Evolutionary conservation across 441 rosid species (phyloP).

Genomic region (Gossypium laxum): DNA sequence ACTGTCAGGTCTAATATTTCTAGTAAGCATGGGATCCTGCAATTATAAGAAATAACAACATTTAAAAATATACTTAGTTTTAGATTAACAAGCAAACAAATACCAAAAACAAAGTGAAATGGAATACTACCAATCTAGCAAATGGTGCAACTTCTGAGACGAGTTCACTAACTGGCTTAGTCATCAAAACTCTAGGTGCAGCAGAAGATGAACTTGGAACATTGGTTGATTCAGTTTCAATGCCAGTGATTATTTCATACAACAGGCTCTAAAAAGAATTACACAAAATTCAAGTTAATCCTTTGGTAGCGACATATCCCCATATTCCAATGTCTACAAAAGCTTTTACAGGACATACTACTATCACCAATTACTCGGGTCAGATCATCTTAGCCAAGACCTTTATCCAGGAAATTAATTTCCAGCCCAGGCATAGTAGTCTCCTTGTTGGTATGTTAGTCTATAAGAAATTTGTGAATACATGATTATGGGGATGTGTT

Average conservation of each 20-base stretch:
- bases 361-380: background rate
- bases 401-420: slow-evolving; percentile 4
- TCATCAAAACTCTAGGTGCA: slow-evolving; percentile 41
- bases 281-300: slow-evolving; percentile 10
- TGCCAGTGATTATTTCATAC: slow-evolving; percentile 69
- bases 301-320: background rate
- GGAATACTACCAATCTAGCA: slow-evolving; percentile 26
- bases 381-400: background rate
- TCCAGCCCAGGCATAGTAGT: background rate
- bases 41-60: slow-evolving; percentile 13
- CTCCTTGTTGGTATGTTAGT: background rate
- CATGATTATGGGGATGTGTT: background rate
- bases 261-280: slow-evolving; percentile 50
- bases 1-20: slow-evolving; percentile 26
- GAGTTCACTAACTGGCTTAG: slow-evolving; percentile 57
- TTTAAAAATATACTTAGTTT: background rate
- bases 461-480: background rate
- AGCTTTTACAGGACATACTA: slow-evolving; percentile 1
- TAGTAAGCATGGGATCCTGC: slow-evolving; percentile 38
- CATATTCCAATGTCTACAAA: background rate
- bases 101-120: slow-evolving; percentile 8
- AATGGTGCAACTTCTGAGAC: slow-evolving; percentile 48
- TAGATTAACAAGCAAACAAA: background rate
- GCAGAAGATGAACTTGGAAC: slow-evolving; percentile 80
- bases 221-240: slow-evolving; percentile 50